These are phyloP conservation scores for Tylopilus rubrobrunneus DNA, from an alignment of 768 basidiomycete species.

Conservation along the genomic window DNA sequence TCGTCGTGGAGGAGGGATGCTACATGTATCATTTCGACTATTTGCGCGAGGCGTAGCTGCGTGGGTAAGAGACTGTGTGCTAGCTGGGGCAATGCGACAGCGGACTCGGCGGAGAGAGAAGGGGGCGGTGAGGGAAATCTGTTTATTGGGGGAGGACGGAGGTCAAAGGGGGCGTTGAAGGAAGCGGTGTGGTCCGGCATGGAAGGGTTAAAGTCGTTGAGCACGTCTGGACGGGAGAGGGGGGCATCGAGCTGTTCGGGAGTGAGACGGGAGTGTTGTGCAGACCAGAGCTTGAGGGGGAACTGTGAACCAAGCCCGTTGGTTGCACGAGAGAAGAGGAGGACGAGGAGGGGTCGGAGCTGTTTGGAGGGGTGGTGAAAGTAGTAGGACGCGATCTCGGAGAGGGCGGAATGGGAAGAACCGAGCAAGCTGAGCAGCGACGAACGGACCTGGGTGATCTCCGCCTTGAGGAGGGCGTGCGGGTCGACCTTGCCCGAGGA, in stretches of 20 bases:
- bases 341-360: constrained; percentile 81
- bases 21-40: constrained; percentile 97
- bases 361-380: constrained; percentile 89
- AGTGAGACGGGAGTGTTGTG: constrained; percentile 53
- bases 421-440: constrained; percentile 78
- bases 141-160: constrained; percentile 34
- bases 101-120: constrained; percentile 14
- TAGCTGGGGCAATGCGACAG: constrained; percentile 31
- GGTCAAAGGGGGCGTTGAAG: constrained; percentile 56
- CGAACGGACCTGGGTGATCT: constrained; percentile 67
- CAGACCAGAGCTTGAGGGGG: constrained; percentile 56
- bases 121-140: constrained; percentile 26
- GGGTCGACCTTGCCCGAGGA: constrained; percentile 48
- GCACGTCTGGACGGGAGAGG: constrained; percentile 72
- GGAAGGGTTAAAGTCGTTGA: constrained; percentile 88
- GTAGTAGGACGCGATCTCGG: constrained; percentile 88
- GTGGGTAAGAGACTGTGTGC: constrained; percentile 59
- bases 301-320: constrained; percentile 80
- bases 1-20: constrained; percentile 92
- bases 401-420: constrained; percentile 83
- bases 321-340: constrained; percentile 88
- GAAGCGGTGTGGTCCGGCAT: constrained; percentile 77
- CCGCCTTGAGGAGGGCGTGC: constrained; percentile 62
- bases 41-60: constrained; percentile 89
- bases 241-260: constrained; percentile 70